These are phyloP conservation scores for Pseudonectria foliicola DNA, from an alignment of 2,329 filamentous ascomycete species.

Conservation along the genomic window DNA sequence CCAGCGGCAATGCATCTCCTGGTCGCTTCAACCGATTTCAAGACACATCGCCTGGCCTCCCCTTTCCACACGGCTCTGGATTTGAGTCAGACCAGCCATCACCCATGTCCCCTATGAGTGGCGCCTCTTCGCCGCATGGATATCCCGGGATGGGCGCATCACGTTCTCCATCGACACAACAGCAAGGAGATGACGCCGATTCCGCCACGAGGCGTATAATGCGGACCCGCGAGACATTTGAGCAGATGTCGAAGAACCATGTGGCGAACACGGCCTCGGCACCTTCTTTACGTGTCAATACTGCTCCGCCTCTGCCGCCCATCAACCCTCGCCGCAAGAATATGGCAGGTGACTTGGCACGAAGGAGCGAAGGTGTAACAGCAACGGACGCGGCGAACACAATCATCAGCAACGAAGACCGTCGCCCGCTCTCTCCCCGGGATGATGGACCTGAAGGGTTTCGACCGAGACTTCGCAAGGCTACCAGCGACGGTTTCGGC, in stretches of 20 bases:
- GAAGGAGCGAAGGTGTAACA: constrained; percentile 28
- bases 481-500: constrained; percentile 33
- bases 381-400: constrained; percentile 11
- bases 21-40: constrained; percentile 16
- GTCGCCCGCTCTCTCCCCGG: constrained; percentile 25
- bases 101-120: constrained; percentile 32
- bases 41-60: constrained; percentile 10
- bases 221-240: constrained; percentile 42
- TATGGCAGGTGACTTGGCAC: constrained; percentile 29
- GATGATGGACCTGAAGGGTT: constrained; percentile 31
- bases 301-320: constrained; percentile 47
- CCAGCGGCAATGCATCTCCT: constrained; percentile 10
- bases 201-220: constrained; percentile 30
- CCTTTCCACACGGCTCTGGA: constrained; percentile 15
- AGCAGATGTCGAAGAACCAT: constrained; percentile 37
- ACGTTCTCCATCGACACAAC: constrained; percentile 6
- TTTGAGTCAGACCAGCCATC: constrained; percentile 36
- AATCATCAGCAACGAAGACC: constrained; percentile 21
- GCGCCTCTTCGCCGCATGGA: constrained; percentile 11
- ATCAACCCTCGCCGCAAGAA: constrained; percentile 51
- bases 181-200: constrained; percentile 5
- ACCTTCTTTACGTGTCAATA: constrained; percentile 29
- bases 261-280: constrained; percentile 28
- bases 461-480: constrained; percentile 36
- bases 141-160: constrained; percentile 6